Percentiles rank a stretch among this genome's conserved stretches.
phyloP scores from a whole-genome alignment of 2,329 filamentous ascomycete species.

The Botrytis medusae region DNA sequence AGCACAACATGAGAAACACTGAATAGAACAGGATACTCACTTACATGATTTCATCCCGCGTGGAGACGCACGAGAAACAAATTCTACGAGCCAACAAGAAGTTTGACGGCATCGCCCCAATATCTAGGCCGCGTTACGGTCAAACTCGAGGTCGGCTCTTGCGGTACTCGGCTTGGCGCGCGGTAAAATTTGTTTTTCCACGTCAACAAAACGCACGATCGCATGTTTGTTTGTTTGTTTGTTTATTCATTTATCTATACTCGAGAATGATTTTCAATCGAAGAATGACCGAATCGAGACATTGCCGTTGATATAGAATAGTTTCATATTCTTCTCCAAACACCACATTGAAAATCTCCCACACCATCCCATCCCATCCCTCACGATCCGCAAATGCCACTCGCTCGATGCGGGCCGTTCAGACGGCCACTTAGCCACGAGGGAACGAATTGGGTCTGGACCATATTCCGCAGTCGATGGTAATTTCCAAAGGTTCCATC shows the following conservation, averaged over 20 bases:
- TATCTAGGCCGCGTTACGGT: background rate
- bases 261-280: background rate
- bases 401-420: background rate
- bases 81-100: background rate
- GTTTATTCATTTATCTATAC: background rate
- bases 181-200: background rate
- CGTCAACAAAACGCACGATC: background rate
- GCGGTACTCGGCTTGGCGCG: background rate
- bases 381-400: background rate
- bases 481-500: background rate
- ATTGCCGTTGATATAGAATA: background rate
- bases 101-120: background rate
- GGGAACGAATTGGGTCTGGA: background rate
- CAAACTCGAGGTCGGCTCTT: background rate
- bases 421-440: background rate
- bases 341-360: background rate
- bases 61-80: background rate
- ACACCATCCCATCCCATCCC: background rate
- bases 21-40: background rate
- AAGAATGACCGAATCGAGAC: background rate
- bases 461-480: background rate
- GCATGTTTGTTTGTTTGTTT: background rate
- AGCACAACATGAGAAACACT: background rate
- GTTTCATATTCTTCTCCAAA: background rate
- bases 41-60: background rate